A percentile compares a stretch with the other conserved stretches of the same genome.
Evolutionary conservation across 352 stramenopile genomes (phyloP).

Genomic region (Globisporangium paroecandrum): DNA sequence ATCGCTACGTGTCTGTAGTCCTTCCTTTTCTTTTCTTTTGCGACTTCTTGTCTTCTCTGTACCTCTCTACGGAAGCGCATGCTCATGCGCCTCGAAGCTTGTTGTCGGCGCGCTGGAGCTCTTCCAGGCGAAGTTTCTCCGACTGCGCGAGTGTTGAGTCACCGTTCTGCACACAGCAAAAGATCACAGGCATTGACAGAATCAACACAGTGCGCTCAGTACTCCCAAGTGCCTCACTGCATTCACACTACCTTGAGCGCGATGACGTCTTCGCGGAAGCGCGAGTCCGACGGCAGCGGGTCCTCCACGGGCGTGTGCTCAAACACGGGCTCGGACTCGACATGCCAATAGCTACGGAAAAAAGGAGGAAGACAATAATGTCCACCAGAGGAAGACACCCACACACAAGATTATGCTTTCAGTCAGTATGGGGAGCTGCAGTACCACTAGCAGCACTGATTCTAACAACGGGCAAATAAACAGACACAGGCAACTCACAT

Average conservation of each 20-base stretch:
- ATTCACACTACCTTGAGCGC: constrained; percentile 37
- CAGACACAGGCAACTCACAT: constrained; percentile 25
- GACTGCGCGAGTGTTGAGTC: constrained; percentile 54
- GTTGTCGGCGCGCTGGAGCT: constrained; percentile 58
- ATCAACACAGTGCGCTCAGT: not conserved
- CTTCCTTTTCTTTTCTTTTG: not conserved
- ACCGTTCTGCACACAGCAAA: constrained; percentile 26
- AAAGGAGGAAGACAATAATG: not conserved
- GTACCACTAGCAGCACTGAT: not conserved
- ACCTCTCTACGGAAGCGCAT: not conserved
- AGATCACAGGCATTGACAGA: not conserved
- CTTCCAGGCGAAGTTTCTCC: constrained; percentile 69
- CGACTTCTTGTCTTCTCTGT: not conserved
- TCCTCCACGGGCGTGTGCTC: constrained; percentile 40
- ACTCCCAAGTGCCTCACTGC: no score
- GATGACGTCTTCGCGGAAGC: constrained; percentile 62
- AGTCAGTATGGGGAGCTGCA: not conserved
- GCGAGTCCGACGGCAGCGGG: constrained; percentile 53
- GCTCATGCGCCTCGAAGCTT: constrained; percentile 27
- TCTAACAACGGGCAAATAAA: not conserved
- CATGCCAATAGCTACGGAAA: constrained; percentile 55
- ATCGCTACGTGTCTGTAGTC: not conserved
- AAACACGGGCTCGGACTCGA: constrained; percentile 64
- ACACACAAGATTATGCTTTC: not conserved
- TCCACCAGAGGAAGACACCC: not conserved